A percentile compares a stretch with the other conserved stretches of the same genome.
Evolutionary conservation across 2,329 filamentous ascomycete species (phyloP).

Genomic region (Trichophyton simii): DNA sequence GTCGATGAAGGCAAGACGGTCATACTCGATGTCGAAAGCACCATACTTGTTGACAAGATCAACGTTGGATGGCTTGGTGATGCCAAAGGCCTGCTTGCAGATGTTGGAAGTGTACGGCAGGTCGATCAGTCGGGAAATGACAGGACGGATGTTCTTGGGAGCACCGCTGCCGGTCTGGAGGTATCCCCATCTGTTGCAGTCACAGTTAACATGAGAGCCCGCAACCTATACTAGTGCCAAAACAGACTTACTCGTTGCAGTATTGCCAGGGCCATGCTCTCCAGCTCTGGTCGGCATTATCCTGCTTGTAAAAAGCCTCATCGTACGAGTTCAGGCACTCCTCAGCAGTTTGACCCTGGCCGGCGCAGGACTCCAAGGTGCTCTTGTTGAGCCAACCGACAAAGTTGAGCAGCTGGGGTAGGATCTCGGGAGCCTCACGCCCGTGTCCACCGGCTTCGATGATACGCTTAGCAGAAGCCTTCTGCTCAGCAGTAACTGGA

Average conservation of each 20-base stretch:
- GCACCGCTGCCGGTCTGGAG: conserved; percentile 61
- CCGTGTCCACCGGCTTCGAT: conserved; percentile 39
- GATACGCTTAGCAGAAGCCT: conserved; percentile 32
- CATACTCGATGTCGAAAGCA: conserved; percentile 58
- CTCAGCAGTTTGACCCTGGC: conserved; percentile 33
- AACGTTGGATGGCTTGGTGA: conserved; percentile 50
- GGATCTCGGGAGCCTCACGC: conserved; percentile 29
- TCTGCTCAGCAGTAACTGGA: conserved; percentile 26
- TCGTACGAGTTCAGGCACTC: conserved; percentile 42
- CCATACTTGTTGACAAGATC: conserved; percentile 64
- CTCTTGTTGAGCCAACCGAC: conserved; percentile 43
- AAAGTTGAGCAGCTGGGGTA: conserved; percentile 44
- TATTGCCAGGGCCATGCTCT: conserved; percentile 48
- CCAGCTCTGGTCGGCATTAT: conserved; percentile 34
- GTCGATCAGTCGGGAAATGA: conserved; percentile 59
- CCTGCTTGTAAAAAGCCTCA: conserved; percentile 33
- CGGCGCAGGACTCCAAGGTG: conserved; percentile 28
- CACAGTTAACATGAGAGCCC: background rate
- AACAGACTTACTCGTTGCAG: conserved; percentile 30
- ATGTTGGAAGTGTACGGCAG: conserved; percentile 49
- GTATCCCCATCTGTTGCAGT: conserved; percentile 54
- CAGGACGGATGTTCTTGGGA: conserved; percentile 49
- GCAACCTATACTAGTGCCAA: background rate
- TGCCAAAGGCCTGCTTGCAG: conserved; percentile 58
- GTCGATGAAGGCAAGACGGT: conserved; percentile 64